These are phyloP conservation scores for Fusarium solani-melongenae DNA, from an alignment of 2,329 filamentous ascomycete species.

Conservation along the genomic window DNA sequence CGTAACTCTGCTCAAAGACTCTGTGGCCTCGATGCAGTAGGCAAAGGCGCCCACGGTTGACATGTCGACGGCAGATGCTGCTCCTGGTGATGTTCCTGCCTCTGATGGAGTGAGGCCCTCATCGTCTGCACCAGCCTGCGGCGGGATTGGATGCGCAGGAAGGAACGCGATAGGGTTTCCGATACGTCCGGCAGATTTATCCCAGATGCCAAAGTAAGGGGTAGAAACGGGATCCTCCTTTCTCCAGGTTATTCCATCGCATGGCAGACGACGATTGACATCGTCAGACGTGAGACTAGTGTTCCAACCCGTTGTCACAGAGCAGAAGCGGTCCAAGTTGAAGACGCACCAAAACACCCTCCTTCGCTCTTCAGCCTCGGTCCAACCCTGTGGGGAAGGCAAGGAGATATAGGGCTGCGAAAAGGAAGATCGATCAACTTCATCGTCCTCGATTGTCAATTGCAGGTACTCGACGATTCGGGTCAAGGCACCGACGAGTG, in stretches of 20 bases:
- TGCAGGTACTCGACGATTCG: constrained; percentile 46
- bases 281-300: constrained; percentile 50
- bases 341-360: constrained; percentile 53
- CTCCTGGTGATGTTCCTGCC: constrained; percentile 21
- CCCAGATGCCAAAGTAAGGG: constrained; percentile 55
- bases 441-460: constrained; percentile 43
- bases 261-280: constrained; percentile 50
- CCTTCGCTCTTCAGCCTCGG: constrained; percentile 47
- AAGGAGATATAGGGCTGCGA: constrained; percentile 45
- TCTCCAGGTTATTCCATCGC: constrained; percentile 52
- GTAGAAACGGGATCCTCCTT: constrained; percentile 50
- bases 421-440: constrained; percentile 42
- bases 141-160: constrained; percentile 27
- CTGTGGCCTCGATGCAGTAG: constrained; percentile 56
- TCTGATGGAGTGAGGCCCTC: constrained; percentile 15
- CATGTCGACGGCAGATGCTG: constrained; percentile 42
- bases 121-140: not conserved
- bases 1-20: constrained; percentile 54
- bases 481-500: constrained; percentile 43
- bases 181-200: constrained; percentile 48
- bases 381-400: constrained; percentile 39
- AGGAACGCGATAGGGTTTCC: constrained; percentile 49
- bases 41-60: constrained; percentile 55
- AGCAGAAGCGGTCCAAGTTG: constrained; percentile 49
- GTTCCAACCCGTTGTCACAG: constrained; percentile 50